A percentile compares a stretch with the other conserved stretches of the same genome.
These are phyloP conservation scores for Mycena metata DNA, from an alignment of 768 basidiomycete species.

Conservation along the genomic window DNA sequence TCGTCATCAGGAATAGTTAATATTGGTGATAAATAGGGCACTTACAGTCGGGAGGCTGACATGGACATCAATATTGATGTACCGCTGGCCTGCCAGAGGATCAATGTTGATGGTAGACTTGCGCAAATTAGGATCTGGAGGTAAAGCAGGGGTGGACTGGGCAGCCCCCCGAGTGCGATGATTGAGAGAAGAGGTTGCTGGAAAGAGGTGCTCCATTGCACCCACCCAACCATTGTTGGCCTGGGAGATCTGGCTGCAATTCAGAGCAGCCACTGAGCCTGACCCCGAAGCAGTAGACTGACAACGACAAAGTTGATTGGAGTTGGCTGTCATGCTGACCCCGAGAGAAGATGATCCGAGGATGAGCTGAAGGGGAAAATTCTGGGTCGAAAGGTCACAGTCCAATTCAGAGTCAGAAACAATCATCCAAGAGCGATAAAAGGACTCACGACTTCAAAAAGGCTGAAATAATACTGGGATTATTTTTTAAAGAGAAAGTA, in stretches of 20 bases:
- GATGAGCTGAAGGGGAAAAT: not conserved
- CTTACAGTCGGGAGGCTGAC: not conserved
- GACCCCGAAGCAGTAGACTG: too few relatives aligned
- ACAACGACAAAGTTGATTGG: not conserved
- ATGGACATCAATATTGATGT: not conserved
- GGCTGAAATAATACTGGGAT: too few relatives aligned
- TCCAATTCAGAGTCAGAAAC: too few relatives aligned
- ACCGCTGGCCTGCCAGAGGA: not conserved
- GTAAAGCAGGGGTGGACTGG: not conserved
- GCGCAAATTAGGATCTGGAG: not conserved
- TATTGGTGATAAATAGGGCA: too few relatives aligned
- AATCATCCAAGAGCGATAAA: too few relatives aligned
- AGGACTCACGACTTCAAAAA: too few relatives aligned
- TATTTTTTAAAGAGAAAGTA: too few relatives aligned
- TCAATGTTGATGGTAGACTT: not conserved
- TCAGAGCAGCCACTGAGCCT: not conserved
- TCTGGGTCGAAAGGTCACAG: too few relatives aligned
- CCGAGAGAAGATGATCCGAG: not conserved
- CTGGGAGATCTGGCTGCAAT: not conserved
- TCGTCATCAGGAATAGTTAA: too few relatives aligned
- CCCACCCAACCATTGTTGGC: not conserved
- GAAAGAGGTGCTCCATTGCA: not conserved
- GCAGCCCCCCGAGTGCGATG: not conserved
- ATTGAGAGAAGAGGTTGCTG: not conserved
- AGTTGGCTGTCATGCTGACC: constrained; percentile 1